A percentile compares a stretch with the other conserved stretches of the same genome.
These are phyloP conservation scores for Carex kokanica DNA, from an alignment of 176 grass and related monocot species.

Conservation along the genomic window DNA sequence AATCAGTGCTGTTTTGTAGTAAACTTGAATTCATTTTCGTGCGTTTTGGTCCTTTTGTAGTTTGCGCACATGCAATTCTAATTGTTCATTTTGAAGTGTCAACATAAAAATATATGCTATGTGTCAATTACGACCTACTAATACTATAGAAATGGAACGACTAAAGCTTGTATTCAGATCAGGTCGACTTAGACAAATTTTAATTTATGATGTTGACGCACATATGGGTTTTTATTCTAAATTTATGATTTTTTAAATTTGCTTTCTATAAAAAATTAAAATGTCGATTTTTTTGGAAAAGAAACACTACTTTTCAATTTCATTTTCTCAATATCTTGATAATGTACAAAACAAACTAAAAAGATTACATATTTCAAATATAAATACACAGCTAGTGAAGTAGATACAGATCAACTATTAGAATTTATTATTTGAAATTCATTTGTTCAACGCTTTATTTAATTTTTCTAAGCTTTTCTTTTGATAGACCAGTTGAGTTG, in stretches of 20 bases:
- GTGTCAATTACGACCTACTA: neutral
- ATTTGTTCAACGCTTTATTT: neutral
- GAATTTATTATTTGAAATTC: neutral
- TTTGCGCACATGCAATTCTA: neutral
- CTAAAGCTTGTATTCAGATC: neutral
- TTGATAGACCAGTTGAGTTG: neutral
- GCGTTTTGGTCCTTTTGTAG: neutral
- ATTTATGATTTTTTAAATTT: neutral
- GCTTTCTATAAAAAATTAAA: neutral
- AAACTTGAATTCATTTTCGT: neutral
- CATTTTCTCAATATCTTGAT: too few relatives aligned
- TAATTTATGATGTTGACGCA: neutral
- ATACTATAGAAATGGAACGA: neutral
- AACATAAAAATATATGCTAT: neutral
- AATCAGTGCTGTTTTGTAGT: neutral
- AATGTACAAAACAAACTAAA: too few relatives aligned
- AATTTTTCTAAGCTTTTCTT: neutral
- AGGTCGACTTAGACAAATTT: neutral
- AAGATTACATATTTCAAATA: too few relatives aligned
- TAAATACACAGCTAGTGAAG: too few relatives aligned
- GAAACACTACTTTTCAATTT: neutral
- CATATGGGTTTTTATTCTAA: too few relatives aligned
- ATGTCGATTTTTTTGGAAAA: neutral
- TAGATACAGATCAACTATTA: too few relatives aligned
- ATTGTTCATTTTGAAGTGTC: slow-evolving; percentile 1